Percentiles rank a stretch among this genome's conserved stretches.
These are phyloP conservation scores for Mycena citricolor DNA, from an alignment of 1,284 basidiomycete species.

Conservation along the genomic window DNA sequence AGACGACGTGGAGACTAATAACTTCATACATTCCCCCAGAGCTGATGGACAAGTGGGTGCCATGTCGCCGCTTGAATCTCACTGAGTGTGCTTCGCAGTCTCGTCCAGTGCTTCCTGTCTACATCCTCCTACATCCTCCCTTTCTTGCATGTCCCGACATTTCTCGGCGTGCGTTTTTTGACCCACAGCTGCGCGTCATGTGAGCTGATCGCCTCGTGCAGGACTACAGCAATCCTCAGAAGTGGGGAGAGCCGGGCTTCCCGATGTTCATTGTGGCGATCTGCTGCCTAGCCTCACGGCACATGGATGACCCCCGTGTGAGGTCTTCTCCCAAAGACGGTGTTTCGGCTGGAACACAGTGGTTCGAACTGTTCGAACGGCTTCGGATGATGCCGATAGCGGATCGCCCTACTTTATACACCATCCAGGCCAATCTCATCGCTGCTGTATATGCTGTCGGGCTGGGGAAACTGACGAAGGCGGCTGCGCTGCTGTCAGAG, in stretches of 20 bases:
- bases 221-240: conserved; percentile 89
- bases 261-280: conserved; percentile 87
- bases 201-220: too few relatives aligned
- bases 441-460: conserved; percentile 89
- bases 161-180: conserved; percentile 64
- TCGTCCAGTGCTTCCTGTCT: conserved; percentile 80
- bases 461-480: conserved; percentile 82
- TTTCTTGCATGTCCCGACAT: conserved; percentile 87
- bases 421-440: conserved; percentile 83
- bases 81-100: conserved; percentile 40
- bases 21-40: conserved; percentile 79
- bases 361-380: conserved; percentile 84
- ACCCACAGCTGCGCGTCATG: conserved; percentile 12
- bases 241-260: conserved; percentile 92
- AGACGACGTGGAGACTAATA: conserved; percentile 71
- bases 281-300: conserved; percentile 85
- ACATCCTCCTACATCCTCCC: conserved; percentile 91
- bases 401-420: conserved; percentile 87
- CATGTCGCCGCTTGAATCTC: conserved; percentile 6
- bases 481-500: conserved; percentile 80
- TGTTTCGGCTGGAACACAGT: conserved; percentile 83
- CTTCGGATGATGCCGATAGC: conserved; percentile 82
- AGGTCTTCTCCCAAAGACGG: conserved; percentile 78
- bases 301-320: conserved; percentile 87
- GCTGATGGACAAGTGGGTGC: conserved; percentile 80